Conservation (phyloP, 768 basidiomycete species). For the Melanogaster broomeanus region DNA sequence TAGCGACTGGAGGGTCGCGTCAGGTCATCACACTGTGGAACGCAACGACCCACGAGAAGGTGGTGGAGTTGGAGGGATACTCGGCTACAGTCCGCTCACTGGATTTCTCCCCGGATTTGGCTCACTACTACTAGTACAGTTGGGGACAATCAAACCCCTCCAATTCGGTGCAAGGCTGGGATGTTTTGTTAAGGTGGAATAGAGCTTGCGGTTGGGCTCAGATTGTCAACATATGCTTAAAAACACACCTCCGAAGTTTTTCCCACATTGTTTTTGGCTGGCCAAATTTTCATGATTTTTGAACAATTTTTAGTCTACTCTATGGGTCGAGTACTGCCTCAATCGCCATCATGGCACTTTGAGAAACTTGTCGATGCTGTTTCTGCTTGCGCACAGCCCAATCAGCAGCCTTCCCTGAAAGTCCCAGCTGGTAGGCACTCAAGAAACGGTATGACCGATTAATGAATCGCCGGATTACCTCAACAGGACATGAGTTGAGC, state of each 20-base stretch:
- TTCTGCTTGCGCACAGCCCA: slow-evolving; percentile 42
- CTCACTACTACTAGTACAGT: too few relatives aligned
- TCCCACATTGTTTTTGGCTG: neutral
- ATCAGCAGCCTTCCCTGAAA: slow-evolving; percentile 38
- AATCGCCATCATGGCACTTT: slow-evolving; percentile 33
- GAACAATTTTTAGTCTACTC: neutral
- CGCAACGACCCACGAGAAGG: too few relatives aligned
- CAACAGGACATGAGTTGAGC: slow-evolving; percentile 38
- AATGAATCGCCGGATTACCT: slow-evolving; percentile 40
- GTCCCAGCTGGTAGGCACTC: slow-evolving; percentile 35
- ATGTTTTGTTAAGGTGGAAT: too few relatives aligned
- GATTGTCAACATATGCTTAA: neutral
- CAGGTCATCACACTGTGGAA: too few relatives aligned
- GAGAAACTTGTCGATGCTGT: slow-evolving; percentile 31
- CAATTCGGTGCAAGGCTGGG: too few relatives aligned
- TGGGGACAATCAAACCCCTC: too few relatives aligned
- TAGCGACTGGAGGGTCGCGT: too few relatives aligned
- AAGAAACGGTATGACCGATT: slow-evolving; percentile 39
- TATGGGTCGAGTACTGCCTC: slow-evolving; percentile 31
- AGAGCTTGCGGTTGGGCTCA: neutral
- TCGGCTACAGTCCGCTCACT: too few relatives aligned
- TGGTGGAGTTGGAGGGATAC: too few relatives aligned
- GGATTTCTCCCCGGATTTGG: too few relatives aligned
- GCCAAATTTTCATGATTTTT: neutral
- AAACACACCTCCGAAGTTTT: neutral